Evolutionary conservation across 208 protist genomes (phyloP).

Genomic region (Crithidia fasciculata): DNA sequence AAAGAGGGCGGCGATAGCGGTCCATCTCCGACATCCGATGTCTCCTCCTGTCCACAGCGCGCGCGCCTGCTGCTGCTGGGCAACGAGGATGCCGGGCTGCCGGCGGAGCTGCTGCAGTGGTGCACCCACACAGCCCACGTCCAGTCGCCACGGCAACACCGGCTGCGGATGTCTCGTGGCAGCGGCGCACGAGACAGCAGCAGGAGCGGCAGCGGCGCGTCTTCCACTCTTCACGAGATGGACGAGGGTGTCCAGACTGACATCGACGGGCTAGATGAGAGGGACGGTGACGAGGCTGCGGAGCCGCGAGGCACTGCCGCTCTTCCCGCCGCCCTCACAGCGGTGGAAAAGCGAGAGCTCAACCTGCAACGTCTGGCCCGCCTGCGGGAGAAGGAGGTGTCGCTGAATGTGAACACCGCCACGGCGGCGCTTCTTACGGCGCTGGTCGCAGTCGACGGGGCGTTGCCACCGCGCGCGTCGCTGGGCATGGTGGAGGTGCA

Average conservation of each 20-base stretch:
- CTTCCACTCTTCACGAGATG: not conserved
- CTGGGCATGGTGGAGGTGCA: constrained; percentile 17
- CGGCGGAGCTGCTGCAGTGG: constrained; percentile 39
- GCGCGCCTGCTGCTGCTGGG: constrained; percentile 70
- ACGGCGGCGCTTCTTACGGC: constrained; percentile 64
- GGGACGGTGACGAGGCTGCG: not conserved
- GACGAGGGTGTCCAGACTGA: not conserved
- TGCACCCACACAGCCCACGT: constrained; percentile 74
- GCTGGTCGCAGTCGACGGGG: constrained; percentile 32
- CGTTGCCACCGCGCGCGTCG: not conserved
- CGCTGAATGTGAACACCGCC: constrained; percentile 84
- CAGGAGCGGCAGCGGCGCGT: not conserved
- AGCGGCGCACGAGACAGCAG: not conserved
- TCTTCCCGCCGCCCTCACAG: not conserved
- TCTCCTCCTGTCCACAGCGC: no score
- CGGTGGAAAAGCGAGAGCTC: constrained; percentile 12
- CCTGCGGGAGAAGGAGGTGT: constrained; percentile 59
- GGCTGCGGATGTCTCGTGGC: constrained; percentile 17
- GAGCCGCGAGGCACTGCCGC: no score
- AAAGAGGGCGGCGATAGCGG: not conserved
- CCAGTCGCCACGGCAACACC: constrained; percentile 45
- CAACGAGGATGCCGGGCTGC: constrained; percentile 76
- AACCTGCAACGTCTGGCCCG: constrained; percentile 27
- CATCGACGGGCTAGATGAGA: not conserved
- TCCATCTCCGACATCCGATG: not conserved